Conservation (phyloP, 768 basidiomycete species). For the Lenzites betulinus region DNA sequence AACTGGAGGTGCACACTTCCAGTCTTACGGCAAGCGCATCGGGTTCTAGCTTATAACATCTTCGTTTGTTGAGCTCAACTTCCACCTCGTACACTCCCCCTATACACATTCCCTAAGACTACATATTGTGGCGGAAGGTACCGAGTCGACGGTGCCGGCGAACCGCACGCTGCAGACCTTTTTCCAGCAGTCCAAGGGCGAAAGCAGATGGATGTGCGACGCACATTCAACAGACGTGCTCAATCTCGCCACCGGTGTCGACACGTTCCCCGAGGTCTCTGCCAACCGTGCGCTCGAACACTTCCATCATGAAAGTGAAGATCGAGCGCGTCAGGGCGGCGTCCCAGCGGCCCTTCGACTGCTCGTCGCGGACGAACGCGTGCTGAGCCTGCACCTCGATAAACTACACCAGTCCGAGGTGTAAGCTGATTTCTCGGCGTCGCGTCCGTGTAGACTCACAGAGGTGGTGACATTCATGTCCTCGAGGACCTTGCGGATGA, state of each 20-base stretch:
- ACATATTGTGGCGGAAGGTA: too few relatives aligned
- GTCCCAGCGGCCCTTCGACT: slow-evolving; percentile 94
- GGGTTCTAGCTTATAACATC: too few relatives aligned
- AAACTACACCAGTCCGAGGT: slow-evolving; percentile 58
- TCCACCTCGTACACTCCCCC: too few relatives aligned
- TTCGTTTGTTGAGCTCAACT: too few relatives aligned
- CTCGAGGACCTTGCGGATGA: slow-evolving; percentile 82
- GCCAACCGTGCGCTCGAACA: slow-evolving; percentile 86
- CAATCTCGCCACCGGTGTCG: slow-evolving; percentile 47
- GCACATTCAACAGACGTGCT: slow-evolving; percentile 71
- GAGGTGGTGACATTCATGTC: slow-evolving; percentile 73
- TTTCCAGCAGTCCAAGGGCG: background rate
- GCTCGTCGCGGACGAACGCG: slow-evolving; percentile 92
- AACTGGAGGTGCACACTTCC: too few relatives aligned
- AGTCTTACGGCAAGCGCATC: too few relatives aligned
- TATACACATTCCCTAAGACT: too few relatives aligned
- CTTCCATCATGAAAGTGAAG: slow-evolving; percentile 88
- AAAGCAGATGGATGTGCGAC: background rate
- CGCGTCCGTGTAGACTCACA: slow-evolving; percentile 42
- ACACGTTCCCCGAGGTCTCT: slow-evolving; percentile 78
- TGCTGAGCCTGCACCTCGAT: slow-evolving; percentile 97
- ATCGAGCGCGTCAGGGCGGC: slow-evolving; percentile 82
- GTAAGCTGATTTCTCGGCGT: background rate
- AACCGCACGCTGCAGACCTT: too few relatives aligned
- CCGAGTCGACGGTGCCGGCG: too few relatives aligned